Percentiles rank a stretch among this genome's conserved stretches.
phyloP scores from a whole-genome alignment of 2,329 filamentous ascomycete genomes.

The Colletotrichum horii region DNA sequence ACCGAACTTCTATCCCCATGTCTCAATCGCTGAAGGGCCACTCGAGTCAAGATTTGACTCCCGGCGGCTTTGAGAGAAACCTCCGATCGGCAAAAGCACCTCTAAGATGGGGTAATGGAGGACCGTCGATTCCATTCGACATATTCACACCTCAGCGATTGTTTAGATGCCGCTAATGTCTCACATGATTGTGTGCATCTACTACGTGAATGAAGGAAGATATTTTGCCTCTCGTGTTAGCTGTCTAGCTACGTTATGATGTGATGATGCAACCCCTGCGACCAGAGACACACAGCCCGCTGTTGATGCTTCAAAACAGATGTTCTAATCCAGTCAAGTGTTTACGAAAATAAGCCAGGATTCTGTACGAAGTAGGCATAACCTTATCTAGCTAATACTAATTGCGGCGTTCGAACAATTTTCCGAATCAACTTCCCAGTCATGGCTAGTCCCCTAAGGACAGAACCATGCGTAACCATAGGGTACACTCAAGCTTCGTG shows the following conservation, averaged over 20 bases:
- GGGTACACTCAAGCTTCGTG: not conserved
- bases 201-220: too few relatives aligned
- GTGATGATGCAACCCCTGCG: not conserved
- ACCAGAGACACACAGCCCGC: not conserved
- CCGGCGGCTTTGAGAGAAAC: not conserved
- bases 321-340: not conserved
- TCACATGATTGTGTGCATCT: too few relatives aligned
- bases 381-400: not conserved
- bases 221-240: not conserved
- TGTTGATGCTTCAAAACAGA: not conserved
- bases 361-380: not conserved
- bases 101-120: not conserved
- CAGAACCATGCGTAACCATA: not conserved
- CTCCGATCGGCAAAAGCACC: not conserved
- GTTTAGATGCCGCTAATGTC: too few relatives aligned
- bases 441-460: not conserved
- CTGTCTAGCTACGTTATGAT: not conserved
- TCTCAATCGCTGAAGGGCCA: not conserved
- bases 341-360: not conserved
- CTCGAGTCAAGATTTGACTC: not conserved
- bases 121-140: too few relatives aligned
- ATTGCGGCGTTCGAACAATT: not conserved
- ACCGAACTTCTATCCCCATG: not conserved
- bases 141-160: too few relatives aligned
- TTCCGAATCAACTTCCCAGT: not conserved